These are phyloP conservation scores for Dictyostelium firmibasis DNA, from an alignment of 78 protist species.

Conservation along the genomic window DNA sequence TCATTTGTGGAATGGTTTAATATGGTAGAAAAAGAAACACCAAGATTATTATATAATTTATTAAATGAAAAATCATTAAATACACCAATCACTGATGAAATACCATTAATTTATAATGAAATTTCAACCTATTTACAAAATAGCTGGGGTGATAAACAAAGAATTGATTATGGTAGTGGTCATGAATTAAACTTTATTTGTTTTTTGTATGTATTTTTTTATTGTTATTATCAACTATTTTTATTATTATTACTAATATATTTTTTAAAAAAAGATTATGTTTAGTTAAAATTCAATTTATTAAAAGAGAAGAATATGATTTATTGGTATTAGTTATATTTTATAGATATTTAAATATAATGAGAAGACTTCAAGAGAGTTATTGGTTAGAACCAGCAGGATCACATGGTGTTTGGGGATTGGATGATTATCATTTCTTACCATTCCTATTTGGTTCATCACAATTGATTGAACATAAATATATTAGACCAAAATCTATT, in stretches of 20 bases:
- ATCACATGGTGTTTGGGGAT: slow-evolving; percentile 98
- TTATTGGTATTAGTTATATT: slow-evolving; percentile 48
- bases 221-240: background rate
- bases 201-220: slow-evolving; percentile 3
- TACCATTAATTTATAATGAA: background rate
- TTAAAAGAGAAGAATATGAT: slow-evolving; percentile 17
- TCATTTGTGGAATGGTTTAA: slow-evolving; percentile 72
- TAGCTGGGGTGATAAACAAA: slow-evolving; percentile 91
- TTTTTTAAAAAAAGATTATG: slow-evolving; percentile 9
- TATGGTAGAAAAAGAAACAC: slow-evolving; percentile 13
- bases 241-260: background rate
- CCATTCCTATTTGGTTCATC: slow-evolving; percentile 94
- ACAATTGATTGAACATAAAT: slow-evolving; percentile 87
- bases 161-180: slow-evolving; percentile 99
- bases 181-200: slow-evolving; percentile 91
- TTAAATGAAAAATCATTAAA: background rate
- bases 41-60: background rate
- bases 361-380: slow-evolving; percentile 81
- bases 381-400: slow-evolving; percentile 99
- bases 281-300: slow-evolving; percentile 41
- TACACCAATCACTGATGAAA: background rate
- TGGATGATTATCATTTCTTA: slow-evolving; percentile 97
- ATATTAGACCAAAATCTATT: slow-evolving; percentile 74
- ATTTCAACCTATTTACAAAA: slow-evolving; percentile 17
- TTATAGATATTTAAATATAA: slow-evolving; percentile 84